These are phyloP conservation scores for Kurtzmaniella quercitrusa DNA, from an alignment of 1,139 yeast genomes.

Conservation along the genomic window DNA sequence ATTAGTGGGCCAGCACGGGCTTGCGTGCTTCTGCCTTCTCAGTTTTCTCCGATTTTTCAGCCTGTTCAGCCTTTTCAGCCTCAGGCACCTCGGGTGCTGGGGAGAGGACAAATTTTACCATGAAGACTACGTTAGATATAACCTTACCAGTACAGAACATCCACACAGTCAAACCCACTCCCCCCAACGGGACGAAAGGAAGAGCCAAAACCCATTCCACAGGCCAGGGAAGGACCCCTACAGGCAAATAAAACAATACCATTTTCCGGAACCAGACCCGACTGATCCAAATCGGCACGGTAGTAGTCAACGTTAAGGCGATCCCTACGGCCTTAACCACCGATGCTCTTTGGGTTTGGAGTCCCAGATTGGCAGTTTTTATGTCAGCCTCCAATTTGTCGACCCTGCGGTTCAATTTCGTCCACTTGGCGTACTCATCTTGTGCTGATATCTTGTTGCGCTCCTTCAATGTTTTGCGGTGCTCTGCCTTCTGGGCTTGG, in stretches of 20 bases:
- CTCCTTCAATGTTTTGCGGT: slow-evolving; percentile 44
- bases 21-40: neutral
- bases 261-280: slow-evolving; percentile 55
- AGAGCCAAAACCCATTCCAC: slow-evolving; percentile 57
- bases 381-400: slow-evolving; percentile 57
- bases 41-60: neutral
- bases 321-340: slow-evolving; percentile 29
- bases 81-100: slow-evolving; percentile 17
- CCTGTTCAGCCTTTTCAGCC: slow-evolving; percentile 4
- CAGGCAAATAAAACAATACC: slow-evolving; percentile 60
- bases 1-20: too few species aligned
- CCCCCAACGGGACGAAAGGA: slow-evolving; percentile 56
- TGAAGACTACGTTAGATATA: slow-evolving; percentile 21
- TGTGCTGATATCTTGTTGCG: slow-evolving; percentile 74
- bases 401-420: slow-evolving; percentile 73
- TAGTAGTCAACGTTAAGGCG: slow-evolving; percentile 25
- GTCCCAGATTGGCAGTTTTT: slow-evolving; percentile 32
- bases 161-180: slow-evolving; percentile 51
- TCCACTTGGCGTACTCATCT: slow-evolving; percentile 95
- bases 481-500: slow-evolving; percentile 39
- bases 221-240: slow-evolving; percentile 51
- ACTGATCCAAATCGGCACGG: slow-evolving; percentile 46
- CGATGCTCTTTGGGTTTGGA: slow-evolving; percentile 32
- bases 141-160: slow-evolving; percentile 37
- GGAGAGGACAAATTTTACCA: slow-evolving; percentile 27